These are phyloP conservation scores for Ophiostoma angusticollis DNA, from an alignment of 2,329 filamentous ascomycete species.

Conservation along the genomic window DNA sequence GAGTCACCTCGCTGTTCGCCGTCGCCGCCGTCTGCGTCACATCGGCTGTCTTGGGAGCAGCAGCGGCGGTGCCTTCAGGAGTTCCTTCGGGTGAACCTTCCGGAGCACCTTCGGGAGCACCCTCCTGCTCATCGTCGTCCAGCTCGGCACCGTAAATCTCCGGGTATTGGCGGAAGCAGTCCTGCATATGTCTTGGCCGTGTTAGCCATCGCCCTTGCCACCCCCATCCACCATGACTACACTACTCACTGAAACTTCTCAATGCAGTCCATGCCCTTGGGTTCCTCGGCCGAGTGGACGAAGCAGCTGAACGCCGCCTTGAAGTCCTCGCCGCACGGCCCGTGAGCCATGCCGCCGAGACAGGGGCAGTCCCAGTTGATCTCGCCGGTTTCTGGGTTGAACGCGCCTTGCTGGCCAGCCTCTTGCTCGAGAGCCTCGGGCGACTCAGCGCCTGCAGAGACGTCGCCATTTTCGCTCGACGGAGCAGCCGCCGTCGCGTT, in stretches of 20 bases:
- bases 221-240: not conserved
- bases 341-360: constrained; percentile 90
- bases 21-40: too few relatives aligned
- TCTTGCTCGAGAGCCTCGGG: constrained; percentile 59
- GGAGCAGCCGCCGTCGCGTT: constrained; percentile 14
- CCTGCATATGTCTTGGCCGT: constrained; percentile 71
- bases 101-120: too few relatives aligned
- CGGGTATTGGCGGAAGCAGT: constrained; percentile 86
- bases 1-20: too few relatives aligned
- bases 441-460: constrained; percentile 19
- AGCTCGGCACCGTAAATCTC: constrained; percentile 88
- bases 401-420: constrained; percentile 76
- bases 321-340: constrained; percentile 92
- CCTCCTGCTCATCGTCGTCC: constrained; percentile 53
- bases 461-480: constrained; percentile 4
- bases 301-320: constrained; percentile 96
- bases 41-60: too few relatives aligned
- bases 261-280: constrained; percentile 95
- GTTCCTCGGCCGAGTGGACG: constrained; percentile 86
- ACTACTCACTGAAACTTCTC: constrained; percentile 82
- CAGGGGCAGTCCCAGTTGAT: constrained; percentile 99
- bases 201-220: constrained; percentile 6
- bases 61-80: too few relatives aligned
- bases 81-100: too few relatives aligned
- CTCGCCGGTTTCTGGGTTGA: constrained; percentile 96